phyloP scores from a whole-genome alignment of 345 rosid species.

The Rhizophora apiculata region DNA sequence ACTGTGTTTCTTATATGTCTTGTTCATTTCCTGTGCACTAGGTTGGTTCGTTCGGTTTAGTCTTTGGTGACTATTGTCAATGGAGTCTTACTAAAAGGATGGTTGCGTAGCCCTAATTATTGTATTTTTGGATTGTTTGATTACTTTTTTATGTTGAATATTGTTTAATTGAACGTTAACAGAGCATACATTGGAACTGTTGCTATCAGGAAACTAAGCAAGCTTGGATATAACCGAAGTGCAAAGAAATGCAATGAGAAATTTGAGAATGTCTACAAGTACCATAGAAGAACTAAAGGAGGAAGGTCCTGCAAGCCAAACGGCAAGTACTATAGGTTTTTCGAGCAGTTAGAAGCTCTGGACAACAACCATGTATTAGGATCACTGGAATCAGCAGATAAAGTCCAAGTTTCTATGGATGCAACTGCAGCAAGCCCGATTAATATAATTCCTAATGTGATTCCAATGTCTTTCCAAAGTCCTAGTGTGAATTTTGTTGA shows the following conservation, averaged over 20 bases:
- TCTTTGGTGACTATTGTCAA: neutral
- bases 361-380: constrained; percentile 1
- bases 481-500: constrained; percentile 14
- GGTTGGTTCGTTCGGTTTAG: neutral
- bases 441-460: neutral
- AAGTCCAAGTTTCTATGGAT: constrained; percentile 2
- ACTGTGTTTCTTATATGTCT: too few relatives aligned
- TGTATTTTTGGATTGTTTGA: neutral
- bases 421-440: constrained; percentile 11
- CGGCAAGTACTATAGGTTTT: constrained; percentile 30
- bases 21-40: too few relatives aligned
- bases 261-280: constrained; percentile 33
- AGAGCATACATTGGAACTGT: constrained; percentile 1
- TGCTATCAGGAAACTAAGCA: constrained; percentile 28
- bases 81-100: neutral
- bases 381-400: constrained; percentile 17
- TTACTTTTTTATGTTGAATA: constrained; percentile 12
- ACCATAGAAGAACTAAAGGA: constrained; percentile 35
- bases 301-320: constrained; percentile 22
- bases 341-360: constrained; percentile 30
- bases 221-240: constrained; percentile 28
- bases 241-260: constrained; percentile 38
- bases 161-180: constrained; percentile 4
- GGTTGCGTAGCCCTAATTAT: neutral
- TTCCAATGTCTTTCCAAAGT: constrained; percentile 17